Percentiles rank a stretch among this genome's conserved stretches.
phyloP scores from a whole-genome alignment of 2,329 filamentous ascomycete species.

The Exophiala phaeomuriformis region DNA sequence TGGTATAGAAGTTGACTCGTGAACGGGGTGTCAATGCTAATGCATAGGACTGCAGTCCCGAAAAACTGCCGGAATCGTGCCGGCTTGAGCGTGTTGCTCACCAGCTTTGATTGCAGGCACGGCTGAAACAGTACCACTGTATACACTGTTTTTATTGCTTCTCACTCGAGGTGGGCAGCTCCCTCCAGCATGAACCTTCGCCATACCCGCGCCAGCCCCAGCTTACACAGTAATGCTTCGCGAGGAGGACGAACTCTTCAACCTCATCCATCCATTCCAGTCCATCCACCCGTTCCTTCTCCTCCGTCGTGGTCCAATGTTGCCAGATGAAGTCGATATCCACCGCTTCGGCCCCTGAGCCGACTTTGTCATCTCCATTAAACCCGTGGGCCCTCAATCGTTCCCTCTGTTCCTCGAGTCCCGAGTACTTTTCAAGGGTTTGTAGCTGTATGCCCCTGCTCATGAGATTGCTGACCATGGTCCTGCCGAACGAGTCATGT shows the following conservation, averaged over 20 bases:
- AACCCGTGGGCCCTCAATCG: slow-evolving; percentile 65
- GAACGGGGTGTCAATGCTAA: too few relatives aligned
- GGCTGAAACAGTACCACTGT: not conserved
- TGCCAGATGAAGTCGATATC: slow-evolving; percentile 68
- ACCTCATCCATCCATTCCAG: slow-evolving; percentile 90
- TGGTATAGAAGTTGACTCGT: too few relatives aligned
- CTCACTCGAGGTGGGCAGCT: slow-evolving; percentile 29
- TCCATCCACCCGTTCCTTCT: slow-evolving; percentile 70
- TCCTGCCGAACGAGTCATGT: slow-evolving; percentile 76
- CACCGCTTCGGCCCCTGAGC: slow-evolving; percentile 45
- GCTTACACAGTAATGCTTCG: slow-evolving; percentile 78
- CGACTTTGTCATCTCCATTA: slow-evolving; percentile 23
- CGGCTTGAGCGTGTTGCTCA: not conserved
- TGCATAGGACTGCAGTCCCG: too few relatives aligned
- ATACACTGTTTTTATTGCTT: slow-evolving; percentile 5
- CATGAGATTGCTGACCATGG: slow-evolving; percentile 86
- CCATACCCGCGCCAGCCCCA: slow-evolving; percentile 69
- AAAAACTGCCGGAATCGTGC: not conserved
- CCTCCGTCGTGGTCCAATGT: slow-evolving; percentile 59
- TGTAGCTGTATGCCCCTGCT: slow-evolving; percentile 76
- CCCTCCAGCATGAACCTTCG: slow-evolving; percentile 31
- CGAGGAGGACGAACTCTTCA: slow-evolving; percentile 85
- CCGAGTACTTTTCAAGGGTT: slow-evolving; percentile 66
- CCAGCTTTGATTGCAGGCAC: not conserved
- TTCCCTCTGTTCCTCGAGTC: slow-evolving; percentile 59